Evolutionary conservation across 495 filamentous ascomycete genomes (phyloP).

Genomic region (Aspergillus diversus): DNA sequence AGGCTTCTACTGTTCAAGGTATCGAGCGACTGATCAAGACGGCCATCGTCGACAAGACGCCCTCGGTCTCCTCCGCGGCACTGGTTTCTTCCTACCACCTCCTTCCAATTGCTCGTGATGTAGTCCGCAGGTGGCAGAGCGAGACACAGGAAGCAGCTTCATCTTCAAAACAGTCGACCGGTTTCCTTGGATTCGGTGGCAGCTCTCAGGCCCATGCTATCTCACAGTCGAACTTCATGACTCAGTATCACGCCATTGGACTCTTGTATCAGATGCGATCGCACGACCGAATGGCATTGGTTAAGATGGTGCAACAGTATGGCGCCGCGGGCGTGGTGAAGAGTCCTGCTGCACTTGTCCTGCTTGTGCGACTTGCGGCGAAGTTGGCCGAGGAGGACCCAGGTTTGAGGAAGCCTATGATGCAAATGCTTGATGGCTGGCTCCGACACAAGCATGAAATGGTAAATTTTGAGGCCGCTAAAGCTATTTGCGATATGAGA

Average conservation of each 20-base stretch:
- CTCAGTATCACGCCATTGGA: conserved; percentile 98
- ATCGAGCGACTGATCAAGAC: conserved; percentile 99
- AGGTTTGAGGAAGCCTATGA: conserved; percentile 89
- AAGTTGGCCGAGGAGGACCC: conserved; percentile 94
- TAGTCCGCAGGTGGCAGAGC: conserved; percentile 97
- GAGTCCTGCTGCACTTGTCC: conserved; percentile 87
- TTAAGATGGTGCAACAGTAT: conserved; percentile 99
- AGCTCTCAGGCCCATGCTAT: conserved; percentile 66
- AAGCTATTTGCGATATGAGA: conserved; percentile 92
- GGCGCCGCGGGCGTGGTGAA: conserved; percentile 88
- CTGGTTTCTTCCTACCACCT: conserved; percentile 98
- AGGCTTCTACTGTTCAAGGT: conserved; percentile 96
- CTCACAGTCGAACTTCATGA: conserved; percentile 84
- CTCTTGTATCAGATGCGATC: conserved; percentile 97
- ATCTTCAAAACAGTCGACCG: conserved; percentile 80
- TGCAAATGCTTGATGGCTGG: conserved; percentile 93
- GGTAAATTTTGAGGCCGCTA: conserved; percentile 99
- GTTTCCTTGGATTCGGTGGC: conserved; percentile 87
- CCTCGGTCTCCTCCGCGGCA: conserved; percentile 95
- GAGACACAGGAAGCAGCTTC: conserved; percentile 98
- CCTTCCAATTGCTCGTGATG: conserved; percentile 91
- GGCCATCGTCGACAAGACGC: conserved; percentile 98
- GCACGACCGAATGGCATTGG: conserved; percentile 95
- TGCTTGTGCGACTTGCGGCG: conserved; percentile 90
- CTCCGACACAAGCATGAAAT: conserved; percentile 98